phyloP scores from a whole-genome alignment of 2,329 filamentous ascomycete species.

The Colletotrichum coccodes region DNA sequence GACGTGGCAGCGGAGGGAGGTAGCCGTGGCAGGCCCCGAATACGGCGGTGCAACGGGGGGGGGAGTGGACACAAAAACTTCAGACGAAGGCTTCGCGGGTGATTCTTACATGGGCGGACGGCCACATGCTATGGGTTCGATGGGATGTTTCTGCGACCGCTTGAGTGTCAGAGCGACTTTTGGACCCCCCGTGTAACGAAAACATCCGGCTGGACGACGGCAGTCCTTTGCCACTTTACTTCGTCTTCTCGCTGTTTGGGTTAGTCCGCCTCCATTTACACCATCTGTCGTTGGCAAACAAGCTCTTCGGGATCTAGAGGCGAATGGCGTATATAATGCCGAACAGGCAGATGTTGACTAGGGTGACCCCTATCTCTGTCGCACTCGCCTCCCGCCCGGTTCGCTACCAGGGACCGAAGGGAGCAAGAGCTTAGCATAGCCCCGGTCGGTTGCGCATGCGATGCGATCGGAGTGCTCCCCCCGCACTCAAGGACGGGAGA shows the following conservation, averaged over 20 bases:
- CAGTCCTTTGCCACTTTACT: background rate
- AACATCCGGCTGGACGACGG: background rate
- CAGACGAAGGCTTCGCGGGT: background rate
- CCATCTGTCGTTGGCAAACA: background rate
- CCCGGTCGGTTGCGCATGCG: background rate
- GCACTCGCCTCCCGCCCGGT: conserved; percentile 9
- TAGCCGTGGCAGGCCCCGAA: background rate
- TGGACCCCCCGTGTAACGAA: background rate
- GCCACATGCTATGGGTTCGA: background rate
- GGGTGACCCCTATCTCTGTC: background rate
- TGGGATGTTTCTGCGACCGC: background rate
- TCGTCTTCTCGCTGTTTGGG: background rate
- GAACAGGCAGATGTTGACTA: background rate
- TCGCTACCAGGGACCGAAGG: background rate
- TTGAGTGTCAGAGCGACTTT: background rate
- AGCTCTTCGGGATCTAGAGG: background rate
- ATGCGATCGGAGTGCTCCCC: background rate
- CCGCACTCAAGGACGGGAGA: background rate
- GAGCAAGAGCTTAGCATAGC: background rate
- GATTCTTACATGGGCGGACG: background rate
- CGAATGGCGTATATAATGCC: background rate
- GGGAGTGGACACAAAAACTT: no score
- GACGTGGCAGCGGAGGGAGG: background rate
- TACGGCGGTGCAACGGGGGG: background rate
- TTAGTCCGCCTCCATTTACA: no score